These are phyloP conservation scores for Talaromyces sp. DNA, from an alignment of 2,329 filamentous ascomycete genomes.

Conservation along the genomic window DNA sequence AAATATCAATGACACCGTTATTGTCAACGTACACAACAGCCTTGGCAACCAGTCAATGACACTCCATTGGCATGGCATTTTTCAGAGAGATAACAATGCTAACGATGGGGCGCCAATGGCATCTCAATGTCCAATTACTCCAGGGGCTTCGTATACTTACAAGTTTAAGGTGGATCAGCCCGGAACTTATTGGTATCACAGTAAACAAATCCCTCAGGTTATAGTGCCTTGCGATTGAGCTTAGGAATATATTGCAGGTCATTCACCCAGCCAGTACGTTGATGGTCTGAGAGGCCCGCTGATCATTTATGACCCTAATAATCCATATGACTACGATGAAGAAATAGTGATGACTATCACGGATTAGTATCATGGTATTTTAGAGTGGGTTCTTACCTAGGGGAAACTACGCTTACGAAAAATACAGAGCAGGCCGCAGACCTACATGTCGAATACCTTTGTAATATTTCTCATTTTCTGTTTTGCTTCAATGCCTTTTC, in stretches of 20 bases:
- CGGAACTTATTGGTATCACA: background rate
- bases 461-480: background rate
- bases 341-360: slow-evolving; percentile 63
- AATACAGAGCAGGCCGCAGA: slow-evolving; percentile 46
- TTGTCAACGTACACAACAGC: slow-evolving; percentile 65
- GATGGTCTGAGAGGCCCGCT: slow-evolving; percentile 66
- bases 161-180: slow-evolving; percentile 54
- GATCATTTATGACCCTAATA: slow-evolving; percentile 57
- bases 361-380: slow-evolving; percentile 60
- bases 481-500: background rate
- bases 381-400: background rate
- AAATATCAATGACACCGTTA: slow-evolving; percentile 67
- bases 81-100: slow-evolving; percentile 67
- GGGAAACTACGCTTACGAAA: background rate
- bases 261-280: slow-evolving; percentile 60
- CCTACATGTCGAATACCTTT: background rate
- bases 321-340: slow-evolving; percentile 51
- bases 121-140: slow-evolving; percentile 63
- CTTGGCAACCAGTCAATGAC: slow-evolving; percentile 60
- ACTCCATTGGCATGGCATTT: slow-evolving; percentile 74
- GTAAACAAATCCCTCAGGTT: background rate
- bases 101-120: slow-evolving; percentile 70
- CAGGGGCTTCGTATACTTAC: slow-evolving; percentile 61
- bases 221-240: too few relatives aligned
- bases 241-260: slow-evolving; percentile 23